Conservation (phyloP, 441 rosid species). For the Dalechampia spathulata region DNA sequence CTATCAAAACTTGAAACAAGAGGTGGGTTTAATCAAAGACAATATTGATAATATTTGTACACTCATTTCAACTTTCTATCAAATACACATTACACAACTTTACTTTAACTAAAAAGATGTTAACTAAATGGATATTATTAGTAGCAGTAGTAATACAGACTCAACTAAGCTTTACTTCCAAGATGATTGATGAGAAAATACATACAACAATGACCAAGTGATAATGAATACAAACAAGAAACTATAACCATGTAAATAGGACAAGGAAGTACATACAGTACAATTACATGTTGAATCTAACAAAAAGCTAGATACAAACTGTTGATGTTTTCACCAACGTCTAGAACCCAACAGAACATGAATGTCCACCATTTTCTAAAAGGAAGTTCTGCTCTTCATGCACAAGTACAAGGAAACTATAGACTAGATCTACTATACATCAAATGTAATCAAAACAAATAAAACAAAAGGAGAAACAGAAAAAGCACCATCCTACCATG, state of each 20-base stretch:
- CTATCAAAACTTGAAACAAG: no score
- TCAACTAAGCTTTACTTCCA: no score
- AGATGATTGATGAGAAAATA: no score
- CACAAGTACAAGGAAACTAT: conserved; percentile 1
- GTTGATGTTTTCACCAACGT: conserved; percentile 4
- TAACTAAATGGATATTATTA: no score
- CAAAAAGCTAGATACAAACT: not conserved
- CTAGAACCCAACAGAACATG: not conserved
- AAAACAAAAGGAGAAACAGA: not conserved
- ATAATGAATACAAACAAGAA: no score
- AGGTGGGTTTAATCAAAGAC: no score
- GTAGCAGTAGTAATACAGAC: no score
- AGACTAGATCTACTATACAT: conserved; percentile 12
- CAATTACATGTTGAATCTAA: not conserved
- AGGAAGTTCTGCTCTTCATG: conserved; percentile 5
- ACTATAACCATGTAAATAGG: not conserved
- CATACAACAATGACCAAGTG: no score
- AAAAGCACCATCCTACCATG: conserved; percentile 3
- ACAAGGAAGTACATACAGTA: not conserved
- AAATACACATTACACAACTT: no score
- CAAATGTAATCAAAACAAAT: not conserved
- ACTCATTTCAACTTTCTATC: no score
- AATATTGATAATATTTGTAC: no score
- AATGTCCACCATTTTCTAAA: conserved; percentile 1
- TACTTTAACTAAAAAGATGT: no score